Evolutionary conservation across 768 basidiomycete species (phyloP), one percentile per base, ranked within the genome.

Genomic region (Suillus hirtellus): DNA sequence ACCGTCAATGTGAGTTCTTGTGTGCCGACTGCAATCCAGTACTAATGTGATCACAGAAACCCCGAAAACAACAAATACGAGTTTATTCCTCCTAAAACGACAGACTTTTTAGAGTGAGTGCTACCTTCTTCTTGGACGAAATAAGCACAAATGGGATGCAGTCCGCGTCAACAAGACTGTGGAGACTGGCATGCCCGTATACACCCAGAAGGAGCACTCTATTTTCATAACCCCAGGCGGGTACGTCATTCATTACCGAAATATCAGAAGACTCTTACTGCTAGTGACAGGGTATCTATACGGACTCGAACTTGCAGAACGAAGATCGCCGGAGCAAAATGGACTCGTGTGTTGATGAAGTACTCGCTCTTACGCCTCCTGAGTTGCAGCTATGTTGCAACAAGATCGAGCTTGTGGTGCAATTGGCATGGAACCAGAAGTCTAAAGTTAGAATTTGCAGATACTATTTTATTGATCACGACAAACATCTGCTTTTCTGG

Each of bases 141-240:
- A 19, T 58, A 10, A 27, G 24, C 7, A 14, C 40, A 42, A 40
- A 42, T 40, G 21, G 3, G 15, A 10, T 17, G 11, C 40, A 58
- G 56, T 31, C 5, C 11, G 27, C 31, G 5, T 15, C 27, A 50
- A 27, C 14, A 7, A 40, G 38, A 11, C 2, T 1, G 38, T 8
- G 56, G 35, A 42, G 19, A 27, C 17, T 87, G 86, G 86, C 68
- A 55, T 7, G 65, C 77, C 2, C 72, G 73, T 40, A 68, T 75
- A 6, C 86, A 87, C 67, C 84, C 86, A 0, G 86, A 88, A 72
- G 86, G 86, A 5, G 79, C 78, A 12, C 74, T 80, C 15, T 88
- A 87, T 68, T 87, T 84, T 62, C 79, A 76, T 66, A 73, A 85
- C 53, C 21, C 63, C 44, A 66, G 69, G 10, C 78, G 79, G 71